These are phyloP conservation scores for Citrus cavaleriei DNA, from an alignment of 345 rosid genomes.

Conservation along the genomic window DNA sequence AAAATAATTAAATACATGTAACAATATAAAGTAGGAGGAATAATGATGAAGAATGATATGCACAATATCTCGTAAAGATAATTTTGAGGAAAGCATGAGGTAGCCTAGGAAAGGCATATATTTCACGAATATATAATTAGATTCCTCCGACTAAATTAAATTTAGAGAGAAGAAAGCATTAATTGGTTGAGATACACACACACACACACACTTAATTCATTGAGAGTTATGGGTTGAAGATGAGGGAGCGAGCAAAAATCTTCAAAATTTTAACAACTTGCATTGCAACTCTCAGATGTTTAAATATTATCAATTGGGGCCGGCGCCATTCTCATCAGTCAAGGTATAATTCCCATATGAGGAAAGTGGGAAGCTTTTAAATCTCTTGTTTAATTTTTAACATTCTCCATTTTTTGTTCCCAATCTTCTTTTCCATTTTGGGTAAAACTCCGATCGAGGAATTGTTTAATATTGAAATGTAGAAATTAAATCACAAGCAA, in stretches of 20 bases:
- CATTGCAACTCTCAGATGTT: not conserved
- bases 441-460: not conserved
- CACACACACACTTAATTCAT: not conserved
- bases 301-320: not conserved
- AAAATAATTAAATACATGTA: not conserved
- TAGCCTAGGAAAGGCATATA: slow-evolving; percentile 17
- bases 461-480: not conserved
- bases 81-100: slow-evolving; percentile 8
- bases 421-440: not conserved
- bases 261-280: slow-evolving; percentile 13
- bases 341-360: slow-evolving; percentile 21
- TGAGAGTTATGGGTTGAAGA: not conserved
- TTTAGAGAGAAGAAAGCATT: not conserved
- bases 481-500: not conserved
- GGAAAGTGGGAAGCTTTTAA: slow-evolving; percentile 4
- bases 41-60: not conserved
- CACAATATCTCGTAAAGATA: not conserved
- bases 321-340: slow-evolving; percentile 11
- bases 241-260: not conserved
- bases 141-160: not conserved
- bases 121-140: not conserved
- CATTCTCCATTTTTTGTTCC: not conserved
- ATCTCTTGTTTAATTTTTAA: not conserved
- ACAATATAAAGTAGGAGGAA: not conserved
- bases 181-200: not conserved